Conservation (phyloP, 2,329 filamentous ascomycete species). For the Fusarium sp. region DNA sequence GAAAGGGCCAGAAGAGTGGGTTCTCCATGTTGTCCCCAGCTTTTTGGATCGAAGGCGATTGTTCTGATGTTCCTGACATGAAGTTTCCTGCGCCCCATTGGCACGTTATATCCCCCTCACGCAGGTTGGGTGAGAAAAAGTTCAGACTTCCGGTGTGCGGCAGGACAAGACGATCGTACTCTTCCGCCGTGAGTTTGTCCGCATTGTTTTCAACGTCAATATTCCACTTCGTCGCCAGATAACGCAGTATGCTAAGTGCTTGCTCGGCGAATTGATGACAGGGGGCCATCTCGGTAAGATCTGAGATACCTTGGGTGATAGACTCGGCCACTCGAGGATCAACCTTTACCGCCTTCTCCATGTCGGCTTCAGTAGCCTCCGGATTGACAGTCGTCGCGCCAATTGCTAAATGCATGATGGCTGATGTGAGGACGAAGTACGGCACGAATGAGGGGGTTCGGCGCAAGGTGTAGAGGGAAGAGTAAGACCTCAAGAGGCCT, state of each 20-base stretch:
- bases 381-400: conserved; percentile 54
- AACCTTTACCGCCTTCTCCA: conserved; percentile 52
- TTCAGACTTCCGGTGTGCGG: conserved; percentile 66
- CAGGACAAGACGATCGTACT: conserved; percentile 58
- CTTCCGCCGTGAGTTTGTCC: conserved; percentile 49
- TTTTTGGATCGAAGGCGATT: conserved; percentile 37
- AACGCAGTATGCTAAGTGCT: conserved; percentile 69
- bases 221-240: conserved; percentile 69
- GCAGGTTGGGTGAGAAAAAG: conserved; percentile 66
- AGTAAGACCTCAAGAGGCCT: conserved; percentile 66
- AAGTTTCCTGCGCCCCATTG: conserved; percentile 55
- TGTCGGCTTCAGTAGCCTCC: conserved; percentile 40
- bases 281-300: conserved; percentile 70
- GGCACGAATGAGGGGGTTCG: conserved; percentile 71
- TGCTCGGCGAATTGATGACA: conserved; percentile 72
- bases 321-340: conserved; percentile 58
- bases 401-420: conserved; percentile 71
- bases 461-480: conserved; percentile 68
- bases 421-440: conserved; percentile 70
- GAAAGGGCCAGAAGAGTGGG: conserved; percentile 71
- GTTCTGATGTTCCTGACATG: conserved; percentile 30
- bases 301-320: conserved; percentile 66
- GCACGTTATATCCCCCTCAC: conserved; percentile 62
- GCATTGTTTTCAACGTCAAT: conserved; percentile 62
- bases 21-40: conserved; percentile 60